Percentiles rank a stretch among this genome's conserved stretches.
Evolutionary conservation across 2,329 filamentous ascomycete species (phyloP).

Genomic region (Endocalyx cinctus): DNA sequence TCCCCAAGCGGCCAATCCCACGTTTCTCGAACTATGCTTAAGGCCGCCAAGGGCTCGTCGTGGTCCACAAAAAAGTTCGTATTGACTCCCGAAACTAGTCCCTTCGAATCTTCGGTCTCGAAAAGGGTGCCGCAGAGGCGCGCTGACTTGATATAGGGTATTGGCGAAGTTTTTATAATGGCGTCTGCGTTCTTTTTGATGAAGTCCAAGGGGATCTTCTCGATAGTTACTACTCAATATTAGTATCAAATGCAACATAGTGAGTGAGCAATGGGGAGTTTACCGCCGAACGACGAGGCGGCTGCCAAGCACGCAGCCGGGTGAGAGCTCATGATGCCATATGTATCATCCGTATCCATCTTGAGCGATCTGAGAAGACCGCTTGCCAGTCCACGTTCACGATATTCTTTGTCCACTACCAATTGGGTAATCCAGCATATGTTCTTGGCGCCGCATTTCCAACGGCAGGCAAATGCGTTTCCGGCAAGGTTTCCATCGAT

Average conservation of each 20-base stretch:
- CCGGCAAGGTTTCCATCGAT: conserved; percentile 28
- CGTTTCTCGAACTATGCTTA: conserved; percentile 4
- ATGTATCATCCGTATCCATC: conserved; percentile 26
- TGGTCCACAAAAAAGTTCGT: conserved; percentile 35
- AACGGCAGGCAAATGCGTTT: conserved; percentile 32
- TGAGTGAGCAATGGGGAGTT: no score
- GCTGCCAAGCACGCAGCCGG: conserved; percentile 30
- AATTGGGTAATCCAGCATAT: conserved; percentile 39
- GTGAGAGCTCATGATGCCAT: conserved; percentile 36
- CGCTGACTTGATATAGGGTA: conserved; percentile 33
- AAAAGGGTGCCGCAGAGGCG: conserved; percentile 32
- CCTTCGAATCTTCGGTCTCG: conserved; percentile 19
- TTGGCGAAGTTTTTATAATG: conserved; percentile 31
- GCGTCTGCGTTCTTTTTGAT: conserved; percentile 18
- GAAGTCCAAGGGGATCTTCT: conserved; percentile 6
- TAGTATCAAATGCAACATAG: no score
- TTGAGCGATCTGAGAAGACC: conserved; percentile 27
- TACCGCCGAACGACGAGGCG: conserved; percentile 25
- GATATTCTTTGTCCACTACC: conserved; percentile 30
- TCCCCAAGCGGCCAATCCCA: conserved; percentile 16
- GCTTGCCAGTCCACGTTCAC: conserved; percentile 30
- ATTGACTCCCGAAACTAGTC: conserved; percentile 29
- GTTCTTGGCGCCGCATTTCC: conserved; percentile 22
- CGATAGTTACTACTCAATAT: conserved; percentile 6
- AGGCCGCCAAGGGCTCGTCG: conserved; percentile 24